These are phyloP conservation scores for Marasmius sp. DNA, from an alignment of 1,284 basidiomycete genomes.

Conservation along the genomic window DNA sequence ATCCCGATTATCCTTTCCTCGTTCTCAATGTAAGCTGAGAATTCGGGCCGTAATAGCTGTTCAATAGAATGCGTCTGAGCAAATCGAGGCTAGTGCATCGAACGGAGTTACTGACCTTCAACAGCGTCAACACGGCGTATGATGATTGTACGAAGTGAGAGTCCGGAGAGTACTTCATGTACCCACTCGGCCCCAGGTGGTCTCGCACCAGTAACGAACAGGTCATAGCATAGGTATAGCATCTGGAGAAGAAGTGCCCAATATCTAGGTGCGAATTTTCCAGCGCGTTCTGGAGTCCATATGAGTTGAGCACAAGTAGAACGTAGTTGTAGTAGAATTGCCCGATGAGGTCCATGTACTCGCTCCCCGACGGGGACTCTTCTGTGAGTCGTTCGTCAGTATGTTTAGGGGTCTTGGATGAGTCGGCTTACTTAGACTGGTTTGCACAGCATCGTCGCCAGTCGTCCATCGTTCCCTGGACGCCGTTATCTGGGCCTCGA, in stretches of 20 bases:
- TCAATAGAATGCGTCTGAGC: constrained; percentile 7
- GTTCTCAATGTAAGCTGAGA: constrained; percentile 73
- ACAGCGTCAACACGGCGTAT: constrained; percentile 83
- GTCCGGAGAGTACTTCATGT: constrained; percentile 85
- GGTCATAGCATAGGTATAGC: constrained; percentile 73
- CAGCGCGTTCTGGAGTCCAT: constrained; percentile 91
- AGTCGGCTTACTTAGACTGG: constrained; percentile 15
- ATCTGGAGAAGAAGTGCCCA: constrained; percentile 85
- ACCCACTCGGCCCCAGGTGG: constrained; percentile 73
- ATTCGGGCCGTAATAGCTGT: constrained; percentile 80
- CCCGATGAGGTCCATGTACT: constrained; percentile 57
- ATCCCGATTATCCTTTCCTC: constrained; percentile 72
- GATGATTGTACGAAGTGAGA: constrained; percentile 90
- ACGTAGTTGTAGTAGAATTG: constrained; percentile 85
- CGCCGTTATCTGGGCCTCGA: constrained; percentile 76
- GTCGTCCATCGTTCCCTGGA: constrained; percentile 69
- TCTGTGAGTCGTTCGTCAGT: constrained; percentile 21
- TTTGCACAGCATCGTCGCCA: constrained; percentile 18
- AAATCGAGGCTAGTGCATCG: not conserved
- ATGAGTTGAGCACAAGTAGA: constrained; percentile 88
- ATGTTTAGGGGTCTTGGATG: not conserved
- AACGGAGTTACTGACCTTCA: constrained; percentile 62
- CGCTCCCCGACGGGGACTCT: constrained; percentile 26
- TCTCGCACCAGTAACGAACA: constrained; percentile 75
- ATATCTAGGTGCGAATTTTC: constrained; percentile 76